These are phyloP conservation scores for Spongospora subterranea DNA, from an alignment of 208 protist species.

Conservation along the genomic window DNA sequence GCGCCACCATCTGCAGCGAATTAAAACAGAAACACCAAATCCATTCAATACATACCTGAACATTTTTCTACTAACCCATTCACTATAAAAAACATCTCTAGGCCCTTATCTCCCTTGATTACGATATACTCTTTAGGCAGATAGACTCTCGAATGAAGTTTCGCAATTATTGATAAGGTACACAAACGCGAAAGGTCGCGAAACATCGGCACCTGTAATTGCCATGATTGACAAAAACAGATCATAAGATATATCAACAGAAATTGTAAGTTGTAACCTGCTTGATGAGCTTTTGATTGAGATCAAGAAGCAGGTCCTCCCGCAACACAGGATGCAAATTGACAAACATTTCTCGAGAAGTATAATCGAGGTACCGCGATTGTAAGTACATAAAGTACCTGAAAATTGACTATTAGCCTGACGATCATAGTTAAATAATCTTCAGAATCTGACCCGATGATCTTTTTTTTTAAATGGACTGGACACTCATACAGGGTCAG, in stretches of 20 bases:
- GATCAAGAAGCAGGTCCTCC: slow-evolving; percentile 15
- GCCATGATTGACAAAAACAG: background rate
- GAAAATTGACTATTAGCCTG: background rate
- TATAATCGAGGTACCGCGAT: slow-evolving; percentile 44
- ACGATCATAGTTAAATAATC: background rate
- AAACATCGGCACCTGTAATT: slow-evolving; percentile 31
- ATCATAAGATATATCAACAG: background rate
- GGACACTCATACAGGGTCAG: background rate
- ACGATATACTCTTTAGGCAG: slow-evolving; percentile 27
- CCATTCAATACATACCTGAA: background rate
- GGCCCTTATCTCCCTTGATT: background rate
- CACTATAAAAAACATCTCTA: slow-evolving; percentile 51
- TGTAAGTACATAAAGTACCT: slow-evolving; percentile 46
- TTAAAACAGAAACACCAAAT: background rate
- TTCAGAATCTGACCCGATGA: background rate
- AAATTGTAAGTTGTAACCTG: background rate
- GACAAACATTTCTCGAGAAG: background rate
- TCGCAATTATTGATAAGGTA: slow-evolving; percentile 11
- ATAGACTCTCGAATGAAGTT: background rate
- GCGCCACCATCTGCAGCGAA: background rate
- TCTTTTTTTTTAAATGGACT: background rate
- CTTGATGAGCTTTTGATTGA: slow-evolving; percentile 7
- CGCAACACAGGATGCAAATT: background rate
- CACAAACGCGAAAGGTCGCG: background rate
- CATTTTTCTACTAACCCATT: background rate